Evolutionary conservation across 768 basidiomycete species (phyloP).

Genomic region (Lentinula boryana): DNA sequence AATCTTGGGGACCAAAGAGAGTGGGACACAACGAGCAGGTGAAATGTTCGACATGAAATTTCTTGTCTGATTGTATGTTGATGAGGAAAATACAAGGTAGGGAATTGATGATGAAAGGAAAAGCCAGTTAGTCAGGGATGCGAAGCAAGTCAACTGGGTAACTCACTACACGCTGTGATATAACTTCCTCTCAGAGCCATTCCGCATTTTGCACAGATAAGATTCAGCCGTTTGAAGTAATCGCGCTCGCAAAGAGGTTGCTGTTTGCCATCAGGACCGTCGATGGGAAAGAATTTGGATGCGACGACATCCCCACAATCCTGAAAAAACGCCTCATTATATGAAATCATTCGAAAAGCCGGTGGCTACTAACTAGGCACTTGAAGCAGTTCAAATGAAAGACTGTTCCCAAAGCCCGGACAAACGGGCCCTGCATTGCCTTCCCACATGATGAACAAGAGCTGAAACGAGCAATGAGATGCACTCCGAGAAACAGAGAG

Average conservation of each 20-base stretch:
- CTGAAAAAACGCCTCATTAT: constrained; percentile 32
- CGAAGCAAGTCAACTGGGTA: background rate
- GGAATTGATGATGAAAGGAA: background rate
- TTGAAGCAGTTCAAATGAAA: constrained; percentile 98
- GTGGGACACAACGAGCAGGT: constrained; percentile 96
- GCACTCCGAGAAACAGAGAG: constrained; percentile 18
- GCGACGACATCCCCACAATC: constrained; percentile 97
- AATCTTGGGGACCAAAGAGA: constrained; percentile 95
- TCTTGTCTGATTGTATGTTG: constrained; percentile 62
- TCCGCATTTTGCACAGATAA: constrained; percentile 95
- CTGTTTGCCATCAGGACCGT: constrained; percentile 83
- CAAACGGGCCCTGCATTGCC: constrained; percentile 92
- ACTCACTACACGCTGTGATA: constrained; percentile 97
- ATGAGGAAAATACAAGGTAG: background rate
- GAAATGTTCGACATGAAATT: constrained; percentile 99
- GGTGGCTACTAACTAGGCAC: constrained; percentile 69
- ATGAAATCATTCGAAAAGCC: constrained; percentile 8
- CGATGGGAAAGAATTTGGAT: constrained; percentile 98
- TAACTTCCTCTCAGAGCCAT: constrained; percentile 94
- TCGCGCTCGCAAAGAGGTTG: constrained; percentile 97
- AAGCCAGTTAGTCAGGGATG: constrained; percentile 8
- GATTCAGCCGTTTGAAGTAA: constrained; percentile 92
- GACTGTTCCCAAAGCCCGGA: constrained; percentile 88
- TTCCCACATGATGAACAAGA: constrained; percentile 75
- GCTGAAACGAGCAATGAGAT: constrained; percentile 27